Conservation (phyloP, 176 grass and related monocot genomes). For the Oryza glumipatula region DNA sequence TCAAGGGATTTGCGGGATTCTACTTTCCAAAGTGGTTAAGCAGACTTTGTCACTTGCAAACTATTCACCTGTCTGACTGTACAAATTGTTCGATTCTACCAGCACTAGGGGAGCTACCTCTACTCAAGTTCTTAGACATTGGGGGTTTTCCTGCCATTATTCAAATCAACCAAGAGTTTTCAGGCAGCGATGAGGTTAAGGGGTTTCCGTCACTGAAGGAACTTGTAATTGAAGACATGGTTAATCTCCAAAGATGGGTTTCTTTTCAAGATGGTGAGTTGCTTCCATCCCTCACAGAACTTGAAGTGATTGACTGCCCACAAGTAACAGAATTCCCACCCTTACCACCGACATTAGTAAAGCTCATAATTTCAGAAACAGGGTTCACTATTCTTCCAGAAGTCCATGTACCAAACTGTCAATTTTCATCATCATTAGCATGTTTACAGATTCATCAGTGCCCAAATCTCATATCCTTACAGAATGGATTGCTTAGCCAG, state of each 20-base stretch:
- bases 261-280: constrained; percentile 39
- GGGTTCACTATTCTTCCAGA: constrained; percentile 58
- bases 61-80: constrained; percentile 67
- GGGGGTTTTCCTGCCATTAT: constrained; percentile 46
- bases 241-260: constrained; percentile 53
- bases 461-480: constrained; percentile 60
- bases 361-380: constrained; percentile 64
- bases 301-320: constrained; percentile 53
- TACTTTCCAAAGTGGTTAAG: constrained; percentile 72
- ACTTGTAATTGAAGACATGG: constrained; percentile 57
- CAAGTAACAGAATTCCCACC: constrained; percentile 50
- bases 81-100: constrained; percentile 54
- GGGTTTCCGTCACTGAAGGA: constrained; percentile 69
- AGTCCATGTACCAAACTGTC: constrained; percentile 33
- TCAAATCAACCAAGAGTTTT: constrained; percentile 63
- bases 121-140: constrained; percentile 60
- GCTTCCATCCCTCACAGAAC: constrained; percentile 61
- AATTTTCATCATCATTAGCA: constrained; percentile 40
- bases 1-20: constrained; percentile 56
- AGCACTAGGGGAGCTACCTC: constrained; percentile 60
- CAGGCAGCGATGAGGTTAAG: constrained; percentile 39
- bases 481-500: constrained; percentile 54
- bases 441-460: constrained; percentile 63
- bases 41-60: constrained; percentile 59
- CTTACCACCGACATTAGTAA: constrained; percentile 54